Conservation (phyloP, 2,329 filamentous ascomycete genomes). For the Aspergillus pseudotamarii region DNA sequence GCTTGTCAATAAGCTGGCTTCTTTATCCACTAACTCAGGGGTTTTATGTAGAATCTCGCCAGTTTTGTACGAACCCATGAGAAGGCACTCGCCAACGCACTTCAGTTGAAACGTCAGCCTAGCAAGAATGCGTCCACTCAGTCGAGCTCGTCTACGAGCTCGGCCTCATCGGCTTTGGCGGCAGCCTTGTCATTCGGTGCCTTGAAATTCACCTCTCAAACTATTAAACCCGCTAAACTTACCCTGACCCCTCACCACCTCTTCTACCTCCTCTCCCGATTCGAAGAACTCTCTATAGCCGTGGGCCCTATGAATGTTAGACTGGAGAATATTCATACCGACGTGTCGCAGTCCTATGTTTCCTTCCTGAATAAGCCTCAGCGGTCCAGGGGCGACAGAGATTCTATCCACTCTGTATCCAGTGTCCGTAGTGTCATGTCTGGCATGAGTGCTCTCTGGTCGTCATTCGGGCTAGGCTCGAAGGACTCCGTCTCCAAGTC, state of each 20-base stretch:
- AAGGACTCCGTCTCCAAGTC: slow-evolving; percentile 79
- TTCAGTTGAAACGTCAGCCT: slow-evolving; percentile 76
- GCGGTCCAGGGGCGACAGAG: slow-evolving; percentile 79
- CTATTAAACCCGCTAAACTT: slow-evolving; percentile 84
- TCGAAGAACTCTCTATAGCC: slow-evolving; percentile 86
- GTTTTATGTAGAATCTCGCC: slow-evolving; percentile 74
- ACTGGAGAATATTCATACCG: slow-evolving; percentile 90
- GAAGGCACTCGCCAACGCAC: slow-evolving; percentile 92
- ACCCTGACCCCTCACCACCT: slow-evolving; percentile 94
- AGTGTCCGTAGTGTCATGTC: slow-evolving; percentile 98
- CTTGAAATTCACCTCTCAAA: slow-evolving; percentile 81
- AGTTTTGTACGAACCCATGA: slow-evolving; percentile 96
- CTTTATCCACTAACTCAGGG: neutral
- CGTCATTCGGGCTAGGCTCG: slow-evolving; percentile 78
- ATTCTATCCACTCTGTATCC: slow-evolving; percentile 92
- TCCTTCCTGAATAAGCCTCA: slow-evolving; percentile 88
- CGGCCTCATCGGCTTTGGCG: slow-evolving; percentile 72
- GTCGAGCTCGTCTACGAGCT: slow-evolving; percentile 63
- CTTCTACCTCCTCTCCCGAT: slow-evolving; percentile 92
- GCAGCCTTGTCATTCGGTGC: slow-evolving; percentile 85
- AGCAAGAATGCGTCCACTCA: slow-evolving; percentile 66
- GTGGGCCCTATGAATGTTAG: slow-evolving; percentile 97
- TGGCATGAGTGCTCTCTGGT: slow-evolving; percentile 91
- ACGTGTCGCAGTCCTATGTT: slow-evolving; percentile 84
- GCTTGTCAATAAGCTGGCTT: slow-evolving; percentile 11